These are phyloP conservation scores for Candida manassasensis DNA, from an alignment of 805 yeast species.

Conservation along the genomic window DNA sequence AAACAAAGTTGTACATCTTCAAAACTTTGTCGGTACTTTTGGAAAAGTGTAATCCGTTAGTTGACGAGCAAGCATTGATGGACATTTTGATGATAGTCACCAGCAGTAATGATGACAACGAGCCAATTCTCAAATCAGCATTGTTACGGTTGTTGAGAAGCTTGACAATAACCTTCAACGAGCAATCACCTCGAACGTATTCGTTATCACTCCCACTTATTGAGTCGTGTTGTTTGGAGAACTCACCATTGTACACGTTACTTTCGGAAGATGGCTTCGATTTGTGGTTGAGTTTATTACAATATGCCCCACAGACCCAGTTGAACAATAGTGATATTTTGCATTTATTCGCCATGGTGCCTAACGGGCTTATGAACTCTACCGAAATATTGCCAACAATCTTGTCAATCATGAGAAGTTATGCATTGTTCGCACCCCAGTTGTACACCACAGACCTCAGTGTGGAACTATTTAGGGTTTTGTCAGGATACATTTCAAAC, in stretches of 20 bases:
- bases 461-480: conserved; percentile 40
- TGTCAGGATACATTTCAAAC: conserved; percentile 50
- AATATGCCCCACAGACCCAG: conserved; percentile 45
- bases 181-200: conserved; percentile 45
- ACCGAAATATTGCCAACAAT: conserved; percentile 72
- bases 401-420: conserved; percentile 58
- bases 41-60: conserved; percentile 60
- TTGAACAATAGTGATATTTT: conserved; percentile 35
- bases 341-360: conserved; percentile 46
- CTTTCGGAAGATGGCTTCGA: conserved; percentile 84
- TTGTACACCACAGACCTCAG: conserved; percentile 29
- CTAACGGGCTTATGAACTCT: conserved; percentile 57
- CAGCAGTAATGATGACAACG: conserved; percentile 41
- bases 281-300: conserved; percentile 69
- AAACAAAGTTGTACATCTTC: conserved; percentile 70
- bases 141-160: conserved; percentile 52
- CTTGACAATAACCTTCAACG: conserved; percentile 52
- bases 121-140: conserved; percentile 36
- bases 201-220: conserved; percentile 63
- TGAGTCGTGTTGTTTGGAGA: conserved; percentile 53
- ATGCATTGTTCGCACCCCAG: conserved; percentile 46
- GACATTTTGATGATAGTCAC: conserved; percentile 60
- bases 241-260: conserved; percentile 38
- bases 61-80: conserved; percentile 47
- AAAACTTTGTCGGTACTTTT: conserved; percentile 62